Base-by-base conservation (phyloP, 805 yeast genomes). In the Cyberlindnera mississippiensis region DNA sequence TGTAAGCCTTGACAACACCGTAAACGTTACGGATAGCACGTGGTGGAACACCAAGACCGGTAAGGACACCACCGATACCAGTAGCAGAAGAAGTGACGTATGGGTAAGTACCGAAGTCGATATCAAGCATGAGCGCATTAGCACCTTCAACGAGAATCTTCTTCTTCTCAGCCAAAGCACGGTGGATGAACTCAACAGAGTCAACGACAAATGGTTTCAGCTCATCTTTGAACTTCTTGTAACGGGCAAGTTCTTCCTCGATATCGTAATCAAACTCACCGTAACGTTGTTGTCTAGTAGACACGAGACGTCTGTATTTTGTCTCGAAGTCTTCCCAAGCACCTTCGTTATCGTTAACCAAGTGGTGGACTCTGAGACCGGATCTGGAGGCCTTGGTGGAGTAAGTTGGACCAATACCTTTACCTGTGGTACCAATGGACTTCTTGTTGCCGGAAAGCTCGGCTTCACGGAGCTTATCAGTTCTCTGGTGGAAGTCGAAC, bases 331-430 rank as follows among this genome's bases (percentile, higher is more conserved):
- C 96, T 30, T 75, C 85, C 98, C 98, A 93, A 13, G 96, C 86
- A 49, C 80, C 90, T 13, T 89, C 90, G 60, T 85, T 90, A 56
- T 85, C 85, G 52, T 85, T 80, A 31, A 89, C 93, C 59, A 93
- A 76, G 72, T 93, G 98, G 70, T 93, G 99, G 42, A 93, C 95
- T 68, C 99, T 80, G 55, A 93, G 73, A 61, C 99, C 99, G 16
- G 97, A 88, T 69, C 99, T 83, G 13, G 96, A 84, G 38, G 95
- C 95, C 72, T 93, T 93, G 50, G 99, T 89, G 19, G 97, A 83
- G 65, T 93, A 93, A 33, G 99, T 85, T 57, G 99, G 99, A 44
- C 99, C 99, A 59, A 93, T 93, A 68, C 99, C 99, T 64, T 93
- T 93, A 62, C 98, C 97, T 28, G 99, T 93, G 49, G 99, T 93